These are phyloP conservation scores for Pelargonium australe DNA, from an alignment of 441 rosid genomes.

Conservation along the genomic window DNA sequence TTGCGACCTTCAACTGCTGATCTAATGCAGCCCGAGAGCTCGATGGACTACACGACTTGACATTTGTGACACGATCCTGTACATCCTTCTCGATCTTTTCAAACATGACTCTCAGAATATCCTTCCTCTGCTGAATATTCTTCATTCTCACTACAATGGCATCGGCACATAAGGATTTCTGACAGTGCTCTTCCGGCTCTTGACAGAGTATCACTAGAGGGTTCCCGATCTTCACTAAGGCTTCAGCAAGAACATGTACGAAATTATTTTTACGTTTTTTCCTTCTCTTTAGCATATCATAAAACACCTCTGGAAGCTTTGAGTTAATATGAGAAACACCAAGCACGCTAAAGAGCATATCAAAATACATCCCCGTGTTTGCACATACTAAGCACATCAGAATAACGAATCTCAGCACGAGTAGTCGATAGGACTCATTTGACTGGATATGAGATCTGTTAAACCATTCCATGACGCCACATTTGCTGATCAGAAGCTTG, in stretches of 20 bases:
- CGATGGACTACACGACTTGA: neutral
- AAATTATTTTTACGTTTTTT: neutral
- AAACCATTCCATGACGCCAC: conserved; percentile 30
- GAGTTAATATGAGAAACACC: conserved; percentile 12
- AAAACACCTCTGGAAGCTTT: conserved; percentile 28
- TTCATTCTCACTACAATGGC: neutral
- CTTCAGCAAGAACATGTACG: conserved; percentile 24
- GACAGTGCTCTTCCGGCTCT: neutral
- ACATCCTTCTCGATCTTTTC: neutral
- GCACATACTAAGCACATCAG: conserved; percentile 30
- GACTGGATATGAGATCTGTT: conserved; percentile 10
- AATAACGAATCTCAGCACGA: conserved; percentile 35
- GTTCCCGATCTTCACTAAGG: conserved; percentile 21
- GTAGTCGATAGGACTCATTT: conserved; percentile 16
- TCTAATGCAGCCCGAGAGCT: neutral
- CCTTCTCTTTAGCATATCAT: conserved; percentile 16
- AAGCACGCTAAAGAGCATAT: conserved; percentile 22
- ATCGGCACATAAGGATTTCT: neutral
- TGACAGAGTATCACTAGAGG: conserved; percentile 22
- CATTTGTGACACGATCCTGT: neutral
- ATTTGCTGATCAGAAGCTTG: conserved; percentile 17
- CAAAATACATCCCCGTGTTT: conserved; percentile 22
- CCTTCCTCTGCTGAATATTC: conserved; percentile 3
- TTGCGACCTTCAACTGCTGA: neutral
- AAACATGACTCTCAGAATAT: conserved; percentile 1